Evolutionary conservation across 257 asterid species (phyloP), one percentile per base, ranked within the genome.

Genomic region (Fraxinus pennsylvanica): DNA sequence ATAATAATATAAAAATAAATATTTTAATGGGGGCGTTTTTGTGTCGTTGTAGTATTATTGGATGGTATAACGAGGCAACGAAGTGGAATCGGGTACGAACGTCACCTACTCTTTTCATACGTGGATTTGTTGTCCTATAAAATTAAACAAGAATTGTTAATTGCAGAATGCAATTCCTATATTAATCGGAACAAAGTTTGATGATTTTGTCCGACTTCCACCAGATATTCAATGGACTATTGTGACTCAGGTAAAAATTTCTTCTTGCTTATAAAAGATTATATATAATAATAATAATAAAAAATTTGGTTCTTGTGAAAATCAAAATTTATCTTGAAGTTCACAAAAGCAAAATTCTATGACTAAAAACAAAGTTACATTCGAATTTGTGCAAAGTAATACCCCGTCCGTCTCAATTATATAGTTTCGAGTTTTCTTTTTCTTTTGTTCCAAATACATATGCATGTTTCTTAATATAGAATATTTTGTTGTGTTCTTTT

Each of bases 111-210:
- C 57, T 47, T 47, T 41, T 9, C 3, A 41, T 14, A 41, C 50
- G 15, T 41, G 50, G 1, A 41, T 41, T 41, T 41, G 15, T 2
- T 41, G 15, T 41, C 50, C 15, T 41, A 41, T 41, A 10, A 41
- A 10, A 41, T 10, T 41, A 9, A 41, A 41, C 15, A 41, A 41
- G 1, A 21, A 5, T 73, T 70, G 43, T 68, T 79, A 59, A 72
- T 13, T 75, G 84, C 92, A 93, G 98, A 93, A 41, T 79, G 98
- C 98, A 76, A 91, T 93, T 74, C 97, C 98, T 32, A 85, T 93
- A 61, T 78, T 93, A 35, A 90, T 93, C 38, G 98, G 98, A 79
- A 89, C 98, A 65, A 93, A 93, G 84, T 93, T 93, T 79, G 98
- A 93, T 73, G 90, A 88, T 79, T 93, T 93, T 82, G 96, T 74